Evolutionary conservation across 192 early-diverging fungal genomes (phyloP).

Genomic region (Coemansia sp.): DNA sequence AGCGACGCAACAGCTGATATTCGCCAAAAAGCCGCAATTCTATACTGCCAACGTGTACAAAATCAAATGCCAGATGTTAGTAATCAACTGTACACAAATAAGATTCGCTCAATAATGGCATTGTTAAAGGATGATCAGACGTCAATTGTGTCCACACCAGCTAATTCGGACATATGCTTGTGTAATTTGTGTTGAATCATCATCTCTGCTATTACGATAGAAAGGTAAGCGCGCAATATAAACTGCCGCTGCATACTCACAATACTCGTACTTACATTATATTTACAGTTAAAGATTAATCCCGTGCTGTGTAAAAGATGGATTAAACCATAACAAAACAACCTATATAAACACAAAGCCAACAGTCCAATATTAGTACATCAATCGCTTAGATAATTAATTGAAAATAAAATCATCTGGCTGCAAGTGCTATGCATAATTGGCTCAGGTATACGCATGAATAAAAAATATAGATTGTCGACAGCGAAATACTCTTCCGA

Average conservation of each 20-base stretch:
- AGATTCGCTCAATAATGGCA: background rate
- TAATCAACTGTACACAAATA: background rate
- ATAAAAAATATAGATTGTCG: slow-evolving; percentile 68
- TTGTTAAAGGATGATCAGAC: slow-evolving; percentile 24
- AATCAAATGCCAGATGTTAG: background rate
- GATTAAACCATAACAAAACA: background rate
- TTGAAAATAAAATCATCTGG: background rate
- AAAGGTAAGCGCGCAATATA: background rate
- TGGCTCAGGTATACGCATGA: slow-evolving; percentile 65
- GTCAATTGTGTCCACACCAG: slow-evolving; percentile 34
- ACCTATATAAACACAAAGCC: background rate
- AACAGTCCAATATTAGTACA: background rate
- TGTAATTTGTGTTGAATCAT: slow-evolving; percentile 34
- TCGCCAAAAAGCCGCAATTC: background rate
- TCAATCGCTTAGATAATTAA: background rate
- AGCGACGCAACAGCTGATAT: background rate
- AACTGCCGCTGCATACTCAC: background rate
- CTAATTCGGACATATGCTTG: slow-evolving; percentile 57
- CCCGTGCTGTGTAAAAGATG: background rate
- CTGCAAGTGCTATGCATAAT: background rate
- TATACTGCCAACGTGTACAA: background rate
- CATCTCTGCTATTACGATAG: slow-evolving; percentile 16
- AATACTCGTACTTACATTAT: background rate
- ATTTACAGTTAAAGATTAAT: background rate
- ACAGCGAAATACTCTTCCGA: slow-evolving; percentile 75